phyloP scores from a whole-genome alignment of 225 moss, liverwort and hornwort genomes.

The Pleurozium schreberi region DNA sequence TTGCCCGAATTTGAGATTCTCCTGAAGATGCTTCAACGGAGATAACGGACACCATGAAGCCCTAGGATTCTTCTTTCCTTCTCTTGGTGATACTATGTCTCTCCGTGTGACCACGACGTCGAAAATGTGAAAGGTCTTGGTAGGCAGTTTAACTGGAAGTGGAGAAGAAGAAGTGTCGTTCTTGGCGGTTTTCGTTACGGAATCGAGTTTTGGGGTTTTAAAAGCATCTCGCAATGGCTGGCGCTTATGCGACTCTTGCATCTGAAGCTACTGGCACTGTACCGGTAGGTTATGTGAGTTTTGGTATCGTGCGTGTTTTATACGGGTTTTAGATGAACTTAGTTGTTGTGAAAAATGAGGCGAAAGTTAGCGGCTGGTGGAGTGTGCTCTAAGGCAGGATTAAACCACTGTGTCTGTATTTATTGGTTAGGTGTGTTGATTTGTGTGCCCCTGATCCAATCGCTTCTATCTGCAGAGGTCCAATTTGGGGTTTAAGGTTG shows the following conservation, averaged over 20 bases:
- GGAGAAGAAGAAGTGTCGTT: not conserved
- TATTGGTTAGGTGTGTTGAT: not conserved
- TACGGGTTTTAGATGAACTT: not conserved
- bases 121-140: not conserved
- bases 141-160: not conserved
- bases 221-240: conserved; percentile 39
- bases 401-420: not conserved
- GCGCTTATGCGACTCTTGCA: conserved; percentile 57
- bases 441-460: not conserved
- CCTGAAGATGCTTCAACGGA: not conserved
- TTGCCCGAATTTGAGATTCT: not conserved
- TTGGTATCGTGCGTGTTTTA: not conserved
- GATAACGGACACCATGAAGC: not conserved
- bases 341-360: not conserved
- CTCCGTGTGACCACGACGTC: not conserved
- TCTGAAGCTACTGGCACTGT: conserved; percentile 80
- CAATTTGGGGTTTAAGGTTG: not conserved
- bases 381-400: not conserved
- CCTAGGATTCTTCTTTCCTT: not conserved
- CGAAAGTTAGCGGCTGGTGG: not conserved
- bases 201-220: not conserved
- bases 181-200: not conserved
- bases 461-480: not conserved
- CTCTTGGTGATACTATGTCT: not conserved
- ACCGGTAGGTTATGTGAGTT: conserved; percentile 32